Percentiles rank a stretch among this genome's conserved stretches.
Conservation (phyloP, 129 eudicot species). For the Pittosporum tobira region DNA sequence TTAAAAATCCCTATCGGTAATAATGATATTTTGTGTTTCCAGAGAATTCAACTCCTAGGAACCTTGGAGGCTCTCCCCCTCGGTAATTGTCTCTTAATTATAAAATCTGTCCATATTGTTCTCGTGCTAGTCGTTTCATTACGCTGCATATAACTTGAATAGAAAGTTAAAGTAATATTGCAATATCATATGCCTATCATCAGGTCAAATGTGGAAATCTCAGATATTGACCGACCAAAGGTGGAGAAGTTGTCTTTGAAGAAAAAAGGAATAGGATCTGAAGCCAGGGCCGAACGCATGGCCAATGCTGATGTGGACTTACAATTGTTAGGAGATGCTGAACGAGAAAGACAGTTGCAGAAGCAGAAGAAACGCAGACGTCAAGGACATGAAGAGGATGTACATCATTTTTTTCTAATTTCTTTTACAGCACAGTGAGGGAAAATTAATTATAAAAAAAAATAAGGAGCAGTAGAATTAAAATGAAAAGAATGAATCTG, state of each 20-base stretch:
- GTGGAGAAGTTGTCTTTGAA: slow-evolving; percentile 59
- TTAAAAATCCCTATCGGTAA: slow-evolving; percentile 2
- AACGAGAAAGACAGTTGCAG: slow-evolving; percentile 68
- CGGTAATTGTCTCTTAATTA: slow-evolving; percentile 27
- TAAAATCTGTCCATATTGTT: not conserved
- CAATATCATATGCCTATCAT: slow-evolving; percentile 2
- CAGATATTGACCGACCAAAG: slow-evolving; percentile 59
- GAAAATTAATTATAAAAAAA: too few relatives aligned
- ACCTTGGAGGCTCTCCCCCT: slow-evolving; percentile 40
- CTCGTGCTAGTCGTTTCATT: not conserved
- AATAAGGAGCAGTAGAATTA: too few relatives aligned
- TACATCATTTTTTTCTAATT: slow-evolving; percentile 22
- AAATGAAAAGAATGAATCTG: too few relatives aligned
- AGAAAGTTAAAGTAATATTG: slow-evolving; percentile 1
- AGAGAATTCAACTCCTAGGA: slow-evolving; percentile 39
- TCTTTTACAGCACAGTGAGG: too few relatives aligned
- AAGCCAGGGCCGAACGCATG: slow-evolving; percentile 91
- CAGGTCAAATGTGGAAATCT: slow-evolving; percentile 48
- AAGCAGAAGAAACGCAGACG: slow-evolving; percentile 88
- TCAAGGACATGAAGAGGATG: slow-evolving; percentile 92
- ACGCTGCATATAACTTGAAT: not conserved
- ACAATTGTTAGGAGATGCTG: slow-evolving; percentile 65
- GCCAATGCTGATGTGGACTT: slow-evolving; percentile 81
- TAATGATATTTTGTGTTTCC: slow-evolving; percentile 17
- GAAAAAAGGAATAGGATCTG: slow-evolving; percentile 91